Evolutionary conservation across 1,139 yeast genomes (phyloP).

Genomic region (Geotrichum klebahnii): DNA sequence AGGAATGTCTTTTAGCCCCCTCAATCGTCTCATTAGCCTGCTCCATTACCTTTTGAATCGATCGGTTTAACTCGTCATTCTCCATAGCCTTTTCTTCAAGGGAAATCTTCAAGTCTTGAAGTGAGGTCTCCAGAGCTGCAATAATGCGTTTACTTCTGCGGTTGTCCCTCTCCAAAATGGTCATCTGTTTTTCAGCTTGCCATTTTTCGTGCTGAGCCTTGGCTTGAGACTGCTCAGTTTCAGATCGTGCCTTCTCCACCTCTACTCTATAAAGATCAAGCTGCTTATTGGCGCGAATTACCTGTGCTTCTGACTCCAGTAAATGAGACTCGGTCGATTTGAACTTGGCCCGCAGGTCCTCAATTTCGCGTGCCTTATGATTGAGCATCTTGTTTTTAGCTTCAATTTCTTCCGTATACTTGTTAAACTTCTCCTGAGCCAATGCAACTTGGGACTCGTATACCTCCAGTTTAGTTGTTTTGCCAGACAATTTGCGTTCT

Average conservation of each 20-base stretch:
- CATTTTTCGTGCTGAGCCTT: slow-evolving; percentile 11
- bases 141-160: slow-evolving; percentile 31
- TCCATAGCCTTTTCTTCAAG: slow-evolving; percentile 41
- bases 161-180: slow-evolving; percentile 31
- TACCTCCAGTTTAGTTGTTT: slow-evolving; percentile 5
- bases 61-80: slow-evolving; percentile 37
- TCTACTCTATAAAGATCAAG: neutral
- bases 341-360: neutral
- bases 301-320: neutral
- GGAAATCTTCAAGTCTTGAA: slow-evolving; percentile 39
- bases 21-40: slow-evolving; percentile 37
- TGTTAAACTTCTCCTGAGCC: slow-evolving; percentile 1
- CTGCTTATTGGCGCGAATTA: neutral
- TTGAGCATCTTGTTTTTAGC: neutral
- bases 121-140: slow-evolving; percentile 33
- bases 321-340: neutral
- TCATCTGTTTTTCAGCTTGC: slow-evolving; percentile 30
- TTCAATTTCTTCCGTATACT: slow-evolving; percentile 3
- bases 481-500: slow-evolving; percentile 9
- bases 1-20: slow-evolving; percentile 34
- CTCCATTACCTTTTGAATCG: slow-evolving; percentile 37
- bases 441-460: neutral
- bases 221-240: slow-evolving; percentile 6
- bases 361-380: neutral
- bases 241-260: neutral